Percentiles rank a stretch among this genome's conserved stretches.
phyloP scores from a whole-genome alignment of 192 early-diverging fungal species.

The Backusella luteola region DNA sequence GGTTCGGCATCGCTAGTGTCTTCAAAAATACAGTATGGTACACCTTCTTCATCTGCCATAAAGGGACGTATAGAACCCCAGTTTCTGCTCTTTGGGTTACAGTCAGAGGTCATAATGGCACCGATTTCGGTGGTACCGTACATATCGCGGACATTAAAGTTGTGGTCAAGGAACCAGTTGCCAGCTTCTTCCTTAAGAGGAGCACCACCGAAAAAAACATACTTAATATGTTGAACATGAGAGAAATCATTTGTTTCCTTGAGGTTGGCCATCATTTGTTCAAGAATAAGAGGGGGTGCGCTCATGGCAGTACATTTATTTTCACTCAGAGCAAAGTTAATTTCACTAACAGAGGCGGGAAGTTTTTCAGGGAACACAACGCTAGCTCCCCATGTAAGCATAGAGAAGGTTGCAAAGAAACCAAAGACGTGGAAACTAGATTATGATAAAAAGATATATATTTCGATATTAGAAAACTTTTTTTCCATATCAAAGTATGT shows the following conservation, averaged over 20 bases:
- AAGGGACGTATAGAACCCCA: background rate
- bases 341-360: background rate
- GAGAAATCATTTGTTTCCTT: background rate
- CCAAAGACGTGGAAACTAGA: background rate
- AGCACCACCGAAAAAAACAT: slow-evolving; percentile 8
- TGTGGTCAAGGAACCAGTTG: background rate
- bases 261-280: background rate
- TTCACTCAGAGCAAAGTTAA: slow-evolving; percentile 1
- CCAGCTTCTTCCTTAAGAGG: slow-evolving; percentile 11
- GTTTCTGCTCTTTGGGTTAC: background rate
- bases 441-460: background rate
- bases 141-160: slow-evolving; percentile 1
- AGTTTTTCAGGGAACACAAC: background rate
- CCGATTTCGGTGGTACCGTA: slow-evolving; percentile 20
- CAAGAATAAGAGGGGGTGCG: background rate
- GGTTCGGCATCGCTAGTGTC: background rate
- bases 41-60: background rate
- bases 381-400: background rate
- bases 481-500: background rate
- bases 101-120: background rate
- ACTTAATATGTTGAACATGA: background rate
- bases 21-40: background rate
- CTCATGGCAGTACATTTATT: background rate
- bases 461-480: background rate
- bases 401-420: background rate